Evolutionary conservation across 2,329 filamentous ascomycete species (phyloP), one percentile per base, ranked within the genome.

Genomic region (Cladorrhinum sp.): DNA sequence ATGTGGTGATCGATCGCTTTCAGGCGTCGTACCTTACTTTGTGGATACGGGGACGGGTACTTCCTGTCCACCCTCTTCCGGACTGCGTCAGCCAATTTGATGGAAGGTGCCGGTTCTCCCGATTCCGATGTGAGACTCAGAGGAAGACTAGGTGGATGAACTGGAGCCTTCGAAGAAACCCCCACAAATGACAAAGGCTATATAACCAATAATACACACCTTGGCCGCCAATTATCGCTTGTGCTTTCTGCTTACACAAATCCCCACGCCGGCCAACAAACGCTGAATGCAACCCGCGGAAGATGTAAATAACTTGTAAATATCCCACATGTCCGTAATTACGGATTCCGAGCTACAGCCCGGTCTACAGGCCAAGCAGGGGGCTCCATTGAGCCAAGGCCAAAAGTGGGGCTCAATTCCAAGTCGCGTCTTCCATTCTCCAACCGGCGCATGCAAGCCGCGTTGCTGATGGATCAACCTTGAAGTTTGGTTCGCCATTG

Each of bases 401-500:
- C 24, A 55, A 28, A 55, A 55, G 53, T 55, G 53, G 53, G 33
- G 53, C 53, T 23, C 53, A 55, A 55, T 55, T 55, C 53, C 53
- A 55, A 55, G 53, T 55, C 53, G 53, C 53, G 53, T 55, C 53
- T 55, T 46, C 42, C 21, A 36, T 36, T 36, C 33, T 36, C 33
- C 33, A 28, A 28, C 28, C 36, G 3, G 36, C 12, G 36, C 36
- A n/a, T 42, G n/a, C 36, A 46, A 2, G 42, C 42, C 42, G 42
- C 42, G 42, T 46, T 46, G 42, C 42, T 46, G 42, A 5, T 46
- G 42, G 42, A 46, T 12, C n/a, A 46, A 46, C 18, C 18, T 46
- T 46, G 10, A 16, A 46, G 3, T 20, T 46, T 46, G 16, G 42
- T 46, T 21, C 42, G 42, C 14, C 16, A 46, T 46, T 46, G 42